Percentiles rank a stretch among this genome's conserved stretches.
Conservation (phyloP, 2,329 filamentous ascomycete species). For the Leptographium procerum region DNA sequence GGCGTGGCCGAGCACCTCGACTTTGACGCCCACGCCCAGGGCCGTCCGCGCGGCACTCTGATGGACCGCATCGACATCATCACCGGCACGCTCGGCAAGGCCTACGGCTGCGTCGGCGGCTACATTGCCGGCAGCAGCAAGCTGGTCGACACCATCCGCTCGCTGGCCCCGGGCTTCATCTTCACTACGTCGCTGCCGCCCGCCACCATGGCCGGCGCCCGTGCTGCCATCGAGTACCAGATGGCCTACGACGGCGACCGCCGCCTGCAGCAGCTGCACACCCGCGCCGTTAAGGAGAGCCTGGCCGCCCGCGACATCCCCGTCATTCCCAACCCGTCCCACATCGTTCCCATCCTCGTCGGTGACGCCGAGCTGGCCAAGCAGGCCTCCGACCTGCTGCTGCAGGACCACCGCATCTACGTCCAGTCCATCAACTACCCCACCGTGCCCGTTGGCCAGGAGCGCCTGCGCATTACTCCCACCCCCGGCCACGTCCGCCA, state of each 20-base stretch:
- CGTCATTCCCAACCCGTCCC: constrained; percentile 93
- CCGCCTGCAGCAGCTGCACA: constrained; percentile 89
- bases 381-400: constrained; percentile 80
- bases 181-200: constrained; percentile 96
- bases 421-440: constrained; percentile 99
- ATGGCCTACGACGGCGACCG: constrained; percentile 76
- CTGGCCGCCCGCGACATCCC: constrained; percentile 74
- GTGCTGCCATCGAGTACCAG: constrained; percentile 88
- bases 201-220: constrained; percentile 91
- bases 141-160: constrained; percentile 86
- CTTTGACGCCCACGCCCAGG: constrained; percentile 72
- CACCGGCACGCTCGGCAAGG: constrained; percentile 92
- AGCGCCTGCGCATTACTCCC: constrained; percentile 88
- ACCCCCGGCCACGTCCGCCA: constrained; percentile 83
- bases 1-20: constrained; percentile 97
- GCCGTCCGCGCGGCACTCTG: constrained; percentile 66
- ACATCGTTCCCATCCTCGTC: constrained; percentile 89
- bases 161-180: constrained; percentile 92
- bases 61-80: constrained; percentile 98
- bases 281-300: constrained; percentile 81
- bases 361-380: constrained; percentile 90
- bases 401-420: constrained; percentile 86
- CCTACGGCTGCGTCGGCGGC: constrained; percentile 92
- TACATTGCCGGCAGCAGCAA: constrained; percentile 87
- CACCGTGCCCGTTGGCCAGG: constrained; percentile 94